These are phyloP conservation scores for Nitzschia sp. DNA, from an alignment of 108 stramenopile genomes.

Conservation along the genomic window DNA sequence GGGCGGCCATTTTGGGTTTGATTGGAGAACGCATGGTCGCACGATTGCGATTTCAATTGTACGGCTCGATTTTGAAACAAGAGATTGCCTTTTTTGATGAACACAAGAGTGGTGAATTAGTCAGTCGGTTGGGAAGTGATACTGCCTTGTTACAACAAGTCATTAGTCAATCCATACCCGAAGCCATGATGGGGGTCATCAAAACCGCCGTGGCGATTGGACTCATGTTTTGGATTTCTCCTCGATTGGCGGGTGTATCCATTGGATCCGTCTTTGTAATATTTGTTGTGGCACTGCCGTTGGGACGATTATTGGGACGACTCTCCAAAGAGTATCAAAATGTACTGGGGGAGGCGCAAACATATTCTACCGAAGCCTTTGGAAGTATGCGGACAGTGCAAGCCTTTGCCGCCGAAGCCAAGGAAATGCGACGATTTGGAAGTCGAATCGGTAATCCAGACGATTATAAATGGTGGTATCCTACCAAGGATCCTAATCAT, in stretches of 20 bases:
- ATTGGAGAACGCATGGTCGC: slow-evolving; percentile 81
- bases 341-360: slow-evolving; percentile 68
- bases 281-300: slow-evolving; percentile 48
- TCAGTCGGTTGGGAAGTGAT: slow-evolving; percentile 70
- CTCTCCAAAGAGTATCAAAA: slow-evolving; percentile 73
- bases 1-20: slow-evolving; percentile 46
- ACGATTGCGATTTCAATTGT: slow-evolving; percentile 58
- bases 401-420: slow-evolving; percentile 73
- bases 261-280: slow-evolving; percentile 52
- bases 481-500: not conserved
- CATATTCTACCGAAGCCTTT: slow-evolving; percentile 69
- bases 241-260: slow-evolving; percentile 62
- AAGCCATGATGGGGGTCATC: slow-evolving; percentile 50
- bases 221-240: slow-evolving; percentile 71
- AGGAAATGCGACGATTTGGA: slow-evolving; percentile 53
- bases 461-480: slow-evolving; percentile 46
- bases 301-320: slow-evolving; percentile 49
- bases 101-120: slow-evolving; percentile 75
- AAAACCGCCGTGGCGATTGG: slow-evolving; percentile 48
- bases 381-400: slow-evolving; percentile 78
- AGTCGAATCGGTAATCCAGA: slow-evolving; percentile 62
- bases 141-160: slow-evolving; percentile 68
- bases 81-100: slow-evolving; percentile 87
- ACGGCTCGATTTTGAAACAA: slow-evolving; percentile 61
- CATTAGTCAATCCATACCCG: slow-evolving; percentile 53